Base-by-base conservation (phyloP, 129 eudicot genomes). In the Centaurea solstitialis region DNA sequence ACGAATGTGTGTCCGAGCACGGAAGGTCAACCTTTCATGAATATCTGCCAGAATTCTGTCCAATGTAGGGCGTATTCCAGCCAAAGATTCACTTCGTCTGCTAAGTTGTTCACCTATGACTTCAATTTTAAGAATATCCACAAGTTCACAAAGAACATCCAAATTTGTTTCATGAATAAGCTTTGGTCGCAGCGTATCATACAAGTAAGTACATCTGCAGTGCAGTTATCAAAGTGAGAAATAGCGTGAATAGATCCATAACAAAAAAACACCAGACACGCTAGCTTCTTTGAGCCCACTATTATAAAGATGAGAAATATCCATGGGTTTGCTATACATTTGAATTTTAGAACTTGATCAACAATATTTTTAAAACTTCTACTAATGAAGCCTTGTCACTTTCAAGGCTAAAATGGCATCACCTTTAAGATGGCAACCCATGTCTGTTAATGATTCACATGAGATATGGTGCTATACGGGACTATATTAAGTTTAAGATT, bases 121-220 rank as follows among this genome's bases (percentile, higher is more conserved):
- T 88, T 95, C 99, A 69, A 93, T 87, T 88, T 93, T 95, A 22
- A 95, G 99, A 85, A 95, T 93, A 76, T 95, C 93, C 87, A 95
- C 97, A 81, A 95, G 99, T 88, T 95, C 99, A 86, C 99, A 95
- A 37, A 95, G 98, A 82, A 88, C 77, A 83, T 95, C 99, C 68
- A 95, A 88, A 85, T 88, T 95, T 69, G 93, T 86, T 85, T 95
- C 99, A 85, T 95, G 99, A 69, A 95, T 91, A 71, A 95, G 90
- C 74, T 86, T 92, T 62, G 99, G 98, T 62, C 99, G 93, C 67
- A 95, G 73, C 0, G 97, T 95, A 80, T 95, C 99, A 82, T 95
- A 93, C 87, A 95, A 87, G 87, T 75, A 87, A 22, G 97, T 95
- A 82, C 92, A 93, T 85, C 99, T 95, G 97, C 85, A 85, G 87